These are phyloP conservation scores for Metroxylon sagu DNA, from an alignment of 176 grass and related monocot species.

Conservation along the genomic window DNA sequence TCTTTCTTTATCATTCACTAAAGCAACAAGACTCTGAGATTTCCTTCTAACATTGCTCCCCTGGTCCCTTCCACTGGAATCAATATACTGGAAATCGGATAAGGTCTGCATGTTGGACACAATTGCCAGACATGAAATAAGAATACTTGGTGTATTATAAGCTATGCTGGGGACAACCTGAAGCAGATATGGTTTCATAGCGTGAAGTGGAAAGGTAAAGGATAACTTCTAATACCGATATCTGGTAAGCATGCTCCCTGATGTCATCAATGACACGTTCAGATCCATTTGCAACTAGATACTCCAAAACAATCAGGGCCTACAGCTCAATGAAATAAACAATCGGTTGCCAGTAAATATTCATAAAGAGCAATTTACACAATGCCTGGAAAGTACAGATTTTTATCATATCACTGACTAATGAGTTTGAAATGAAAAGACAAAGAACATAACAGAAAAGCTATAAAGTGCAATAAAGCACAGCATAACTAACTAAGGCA, in stretches of 20 bases:
- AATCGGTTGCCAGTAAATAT: too few relatives aligned
- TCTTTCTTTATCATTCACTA: slow-evolving; percentile 98
- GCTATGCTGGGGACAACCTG: not conserved
- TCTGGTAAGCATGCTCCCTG: slow-evolving; percentile 88
- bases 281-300: slow-evolving; percentile 78
- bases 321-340: slow-evolving; percentile 18
- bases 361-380: too few relatives aligned
- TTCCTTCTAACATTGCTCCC: slow-evolving; percentile 88
- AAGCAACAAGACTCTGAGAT: slow-evolving; percentile 83
- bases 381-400: too few relatives aligned
- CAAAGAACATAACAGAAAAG: too few relatives aligned
- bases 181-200: not conserved
- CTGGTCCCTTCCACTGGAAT: slow-evolving; percentile 89
- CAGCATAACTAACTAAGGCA: too few relatives aligned
- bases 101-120: slow-evolving; percentile 49
- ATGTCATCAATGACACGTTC: slow-evolving; percentile 96
- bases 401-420: too few relatives aligned
- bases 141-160: not conserved
- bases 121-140: slow-evolving; percentile 2
- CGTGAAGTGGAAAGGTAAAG: not conserved
- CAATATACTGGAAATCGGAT: slow-evolving; percentile 93
- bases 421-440: too few relatives aligned
- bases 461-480: too few relatives aligned
- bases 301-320: slow-evolving; percentile 90
- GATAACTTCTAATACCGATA: slow-evolving; percentile 47